Base-by-base conservation (phyloP, 2,329 filamentous ascomycete genomes). In the Neonectria punicea region DNA sequence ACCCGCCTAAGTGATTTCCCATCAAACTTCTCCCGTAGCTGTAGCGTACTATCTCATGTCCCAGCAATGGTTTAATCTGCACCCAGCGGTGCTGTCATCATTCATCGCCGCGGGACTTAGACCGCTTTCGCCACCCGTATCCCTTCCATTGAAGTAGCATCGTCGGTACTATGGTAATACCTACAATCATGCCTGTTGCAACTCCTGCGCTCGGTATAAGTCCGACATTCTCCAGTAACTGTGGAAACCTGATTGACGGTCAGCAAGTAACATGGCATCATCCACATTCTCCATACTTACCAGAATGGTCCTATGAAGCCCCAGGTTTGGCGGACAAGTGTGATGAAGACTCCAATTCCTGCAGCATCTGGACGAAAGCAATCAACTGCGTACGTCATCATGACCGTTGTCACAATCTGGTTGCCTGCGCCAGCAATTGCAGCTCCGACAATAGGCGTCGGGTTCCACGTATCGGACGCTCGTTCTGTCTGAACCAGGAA, bases 361-460 rank as follows among this genome's bases (percentile, higher is more conserved):
- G 83, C 83, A 0, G 86, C 80, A 44, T 87, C 81, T 30, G 85
- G 79, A 2, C 78, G 81, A 65, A 87, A 83, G 70, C 85, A 87
- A 67, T 90, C 88, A 1, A 90, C 84, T 0, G 86, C 84, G 72
- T 89, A 90, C 0, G 88, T 89, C 25, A 88, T 84, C 47, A 88
- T 72, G 2, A 89, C 84, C 0, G 88, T 89, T 0, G 87, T 89
- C 16, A 89, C 81, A 46, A 90, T 84, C 74, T 90, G 87, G 64
- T 88, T 89, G 0, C 88, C 87, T 5, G 81, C 84, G 1, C 82
- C 83, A 0, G 80, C 81, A 65, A 86, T 83, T 2, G 81, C 86
- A 6, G 81, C 81, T 5, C 87, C 87, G 16, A 89, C 71, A 14
- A 87, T 78, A 0, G 87, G 87, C 0, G 85, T 87, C 5, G 89